Evolutionary conservation across 176 grass and related monocot genomes (phyloP).

Genomic region (Cenchrus fungigraminus): DNA sequence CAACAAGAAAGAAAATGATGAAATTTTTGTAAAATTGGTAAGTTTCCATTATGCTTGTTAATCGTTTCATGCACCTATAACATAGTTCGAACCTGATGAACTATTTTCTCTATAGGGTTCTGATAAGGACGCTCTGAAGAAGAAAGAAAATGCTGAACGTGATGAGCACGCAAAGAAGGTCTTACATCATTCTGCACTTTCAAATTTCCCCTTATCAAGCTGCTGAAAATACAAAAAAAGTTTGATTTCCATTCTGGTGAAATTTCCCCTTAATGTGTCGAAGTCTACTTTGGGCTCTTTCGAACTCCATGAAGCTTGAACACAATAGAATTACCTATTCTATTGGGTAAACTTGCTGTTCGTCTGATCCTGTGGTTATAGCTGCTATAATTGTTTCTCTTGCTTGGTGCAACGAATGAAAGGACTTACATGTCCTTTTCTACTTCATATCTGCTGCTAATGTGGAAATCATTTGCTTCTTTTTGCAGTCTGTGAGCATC

Average conservation of each 20-base stretch:
- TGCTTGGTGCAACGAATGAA: background rate
- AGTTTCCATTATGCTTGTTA: background rate
- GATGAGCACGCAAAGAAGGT: conserved; percentile 90
- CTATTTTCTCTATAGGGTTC: conserved; percentile 53
- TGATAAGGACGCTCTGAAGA: conserved; percentile 86
- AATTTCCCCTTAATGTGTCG: background rate
- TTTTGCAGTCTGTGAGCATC: conserved; percentile 67
- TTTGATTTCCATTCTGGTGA: conserved; percentile 2
- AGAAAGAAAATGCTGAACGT: conserved; percentile 87
- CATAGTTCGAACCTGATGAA: background rate
- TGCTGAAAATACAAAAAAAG: background rate
- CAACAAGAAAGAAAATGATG: conserved; percentile 68
- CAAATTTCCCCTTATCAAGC: background rate
- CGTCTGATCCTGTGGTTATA: background rate
- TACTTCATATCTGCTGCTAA: background rate
- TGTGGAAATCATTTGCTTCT: background rate
- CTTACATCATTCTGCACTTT: background rate
- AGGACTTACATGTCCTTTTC: background rate
- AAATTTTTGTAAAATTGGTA: conserved; percentile 87
- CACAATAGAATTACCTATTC: background rate
- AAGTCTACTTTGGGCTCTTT: background rate
- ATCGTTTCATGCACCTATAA: background rate
- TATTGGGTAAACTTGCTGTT: conserved; percentile 2
- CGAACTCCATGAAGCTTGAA: too few relatives aligned
- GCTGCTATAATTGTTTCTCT: background rate